Base-by-base conservation (phyloP, 305 asterid genomes). In the Ajuga reptans region DNA sequence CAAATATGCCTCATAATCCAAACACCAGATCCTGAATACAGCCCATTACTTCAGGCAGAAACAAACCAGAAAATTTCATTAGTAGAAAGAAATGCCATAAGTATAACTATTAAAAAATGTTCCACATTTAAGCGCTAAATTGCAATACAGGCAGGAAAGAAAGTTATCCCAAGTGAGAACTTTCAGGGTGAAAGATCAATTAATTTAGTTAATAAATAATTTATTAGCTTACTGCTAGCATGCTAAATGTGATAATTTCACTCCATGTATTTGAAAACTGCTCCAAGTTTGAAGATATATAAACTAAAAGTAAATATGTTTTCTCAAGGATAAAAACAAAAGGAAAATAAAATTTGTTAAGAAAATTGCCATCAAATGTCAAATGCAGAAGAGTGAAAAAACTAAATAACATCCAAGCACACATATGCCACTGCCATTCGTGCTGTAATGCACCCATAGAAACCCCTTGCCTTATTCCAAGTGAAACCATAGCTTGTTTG, bases 11-110 rank as follows among this genome's bases (percentile, higher is more conserved):
- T 33, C 47, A 8, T 33, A 39, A n/a, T 41, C 57, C 65, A 51
- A 39, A 36, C 42, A 15, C 57, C 29, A 73, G 24, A 41, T 16
- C 73, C 46, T 18, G 41, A 54, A 64, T 64, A 64, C 21, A 47
- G 47, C 9, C 15, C 49, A 41, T 68, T 41, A 42, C 18, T 45
- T 43, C 7, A 69, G 9, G 49, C 42, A 55, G 39, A 57, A 54
- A 39, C n/a, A 8, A 54, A 37, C 52, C 11, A 18, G 29, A 53
- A 5, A 52, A 55, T 8, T 2, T 6, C 33, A 41, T 41, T 54
- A 12, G 7, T 24, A 41, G 56, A 54, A 43, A 55, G 17, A 42
- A 14, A 14, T 6, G 3, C n/a, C 29, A 16, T 49, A 10, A 11
- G 21, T 34, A 47, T 2, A 21, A 21, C 27, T 21, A 21, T 21